phyloP scores from a whole-genome alignment of 352 stramenopile species.

The Phytophthora tubulina region DNA sequence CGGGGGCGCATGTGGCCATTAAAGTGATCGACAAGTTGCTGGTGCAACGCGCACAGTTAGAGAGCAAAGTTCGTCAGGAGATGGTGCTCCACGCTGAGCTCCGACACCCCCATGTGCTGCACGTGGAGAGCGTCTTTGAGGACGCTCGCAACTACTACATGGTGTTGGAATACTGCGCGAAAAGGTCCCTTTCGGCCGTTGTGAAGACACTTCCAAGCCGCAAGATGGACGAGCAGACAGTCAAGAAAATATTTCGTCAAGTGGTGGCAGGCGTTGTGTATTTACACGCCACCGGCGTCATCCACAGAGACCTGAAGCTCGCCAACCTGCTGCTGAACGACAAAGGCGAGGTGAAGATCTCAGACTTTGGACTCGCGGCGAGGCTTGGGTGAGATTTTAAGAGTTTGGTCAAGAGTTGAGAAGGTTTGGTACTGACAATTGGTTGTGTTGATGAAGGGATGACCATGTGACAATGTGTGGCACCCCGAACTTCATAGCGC shows the following conservation, averaged over 20 bases:
- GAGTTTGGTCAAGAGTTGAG: not conserved
- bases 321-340: slow-evolving; percentile 75
- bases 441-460: slow-evolving; percentile 39
- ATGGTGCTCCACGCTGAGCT: slow-evolving; percentile 76
- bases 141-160: slow-evolving; percentile 85
- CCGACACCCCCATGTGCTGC: slow-evolving; percentile 62
- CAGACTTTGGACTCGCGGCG: slow-evolving; percentile 79
- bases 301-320: slow-evolving; percentile 85
- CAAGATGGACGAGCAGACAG: slow-evolving; percentile 53
- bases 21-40: slow-evolving; percentile 89
- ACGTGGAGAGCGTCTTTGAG: slow-evolving; percentile 74
- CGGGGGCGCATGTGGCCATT: slow-evolving; percentile 60
- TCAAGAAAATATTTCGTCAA: slow-evolving; percentile 66
- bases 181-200: slow-evolving; percentile 58
- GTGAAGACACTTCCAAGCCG: slow-evolving; percentile 46
- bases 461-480: slow-evolving; percentile 78
- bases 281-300: slow-evolving; percentile 67
- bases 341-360: slow-evolving; percentile 70
- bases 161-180: slow-evolving; percentile 70
- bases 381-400: slow-evolving; percentile 47
- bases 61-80: slow-evolving; percentile 73
- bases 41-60: slow-evolving; percentile 63
- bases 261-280: slow-evolving; percentile 63
- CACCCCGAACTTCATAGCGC: slow-evolving; percentile 88
- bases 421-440: not conserved